These are phyloP conservation scores for Candida pseudocylindracea DNA, from an alignment of 1,139 yeast genomes.

Conservation along the genomic window DNA sequence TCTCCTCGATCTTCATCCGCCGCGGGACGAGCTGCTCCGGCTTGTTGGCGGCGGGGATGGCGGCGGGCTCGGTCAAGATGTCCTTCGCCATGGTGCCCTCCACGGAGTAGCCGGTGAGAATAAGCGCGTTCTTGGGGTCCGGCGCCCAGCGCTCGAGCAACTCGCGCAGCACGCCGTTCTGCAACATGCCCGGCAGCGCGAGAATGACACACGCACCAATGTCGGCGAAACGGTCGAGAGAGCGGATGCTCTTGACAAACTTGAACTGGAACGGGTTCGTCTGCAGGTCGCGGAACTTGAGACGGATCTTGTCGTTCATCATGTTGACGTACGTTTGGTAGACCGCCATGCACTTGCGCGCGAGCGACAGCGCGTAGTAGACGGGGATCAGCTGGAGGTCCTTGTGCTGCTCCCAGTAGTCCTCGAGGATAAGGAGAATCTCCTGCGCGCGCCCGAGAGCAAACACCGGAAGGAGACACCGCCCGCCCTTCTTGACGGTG, in stretches of 20 bases:
- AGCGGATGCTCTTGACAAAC: constrained; percentile 59
- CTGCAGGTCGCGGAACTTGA: constrained; percentile 22
- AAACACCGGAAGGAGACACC: constrained; percentile 83
- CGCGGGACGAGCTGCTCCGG: constrained; percentile 77
- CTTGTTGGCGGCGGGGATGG: constrained; percentile 59
- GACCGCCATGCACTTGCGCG: constrained; percentile 92
- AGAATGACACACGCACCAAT: constrained; percentile 90
- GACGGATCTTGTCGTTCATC: constrained; percentile 71
- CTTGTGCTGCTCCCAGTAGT: constrained; percentile 74
- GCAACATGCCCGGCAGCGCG: constrained; percentile 97
- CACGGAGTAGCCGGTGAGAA: constrained; percentile 90
- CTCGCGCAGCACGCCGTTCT: constrained; percentile 84
- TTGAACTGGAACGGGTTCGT: constrained; percentile 78
- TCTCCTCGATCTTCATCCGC: constrained; percentile 75
- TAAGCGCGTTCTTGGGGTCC: constrained; percentile 70
- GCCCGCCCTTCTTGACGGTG: constrained; percentile 73
- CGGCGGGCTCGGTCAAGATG: constrained; percentile 67
- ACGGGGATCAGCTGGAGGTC: constrained; percentile 69
- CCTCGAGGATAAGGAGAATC: constrained; percentile 68
- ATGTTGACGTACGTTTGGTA: constrained; percentile 90
- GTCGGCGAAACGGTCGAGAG: constrained; percentile 72
- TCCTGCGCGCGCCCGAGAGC: constrained; percentile 97
- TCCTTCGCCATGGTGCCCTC: constrained; percentile 97
- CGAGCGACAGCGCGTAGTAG: constrained; percentile 82
- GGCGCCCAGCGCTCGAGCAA: constrained; percentile 94